Conservation (phyloP, 441 rosid genomes). For the Aleurites moluccanus region DNA sequence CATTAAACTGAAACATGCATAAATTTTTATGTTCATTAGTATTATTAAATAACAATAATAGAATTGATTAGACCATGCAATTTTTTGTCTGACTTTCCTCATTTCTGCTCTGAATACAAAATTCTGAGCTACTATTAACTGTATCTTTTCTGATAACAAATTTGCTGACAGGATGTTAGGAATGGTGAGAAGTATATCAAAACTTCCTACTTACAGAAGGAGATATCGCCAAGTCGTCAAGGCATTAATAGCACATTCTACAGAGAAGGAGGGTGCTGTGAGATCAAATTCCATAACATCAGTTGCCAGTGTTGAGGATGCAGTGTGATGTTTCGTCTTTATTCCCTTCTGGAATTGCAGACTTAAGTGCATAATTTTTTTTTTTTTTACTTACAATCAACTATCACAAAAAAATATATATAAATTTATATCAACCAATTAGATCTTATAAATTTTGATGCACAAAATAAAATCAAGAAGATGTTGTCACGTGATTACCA, state of each 20-base stretch:
- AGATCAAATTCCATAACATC: slow-evolving; percentile 44
- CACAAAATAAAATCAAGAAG: no score
- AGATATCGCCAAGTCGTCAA: slow-evolving; percentile 62
- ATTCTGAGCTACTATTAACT: neutral
- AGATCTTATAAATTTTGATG: no score
- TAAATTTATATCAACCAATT: no score
- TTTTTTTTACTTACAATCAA: no score
- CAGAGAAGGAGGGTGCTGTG: slow-evolving; percentile 38
- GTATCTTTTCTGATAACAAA: neutral
- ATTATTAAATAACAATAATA: neutral
- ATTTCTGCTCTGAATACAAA: neutral
- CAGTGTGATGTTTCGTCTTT: slow-evolving; percentile 13
- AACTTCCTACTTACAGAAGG: slow-evolving; percentile 73
- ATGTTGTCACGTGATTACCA: no score
- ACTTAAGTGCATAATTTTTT: no score
- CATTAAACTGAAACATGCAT: neutral
- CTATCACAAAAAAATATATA: no score
- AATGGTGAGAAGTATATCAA: slow-evolving; percentile 58
- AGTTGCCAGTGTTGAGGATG: slow-evolving; percentile 38
- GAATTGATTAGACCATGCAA: neutral
- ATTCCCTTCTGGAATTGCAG: no score
- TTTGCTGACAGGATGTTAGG: slow-evolving; percentile 60
- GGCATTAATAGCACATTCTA: slow-evolving; percentile 42
- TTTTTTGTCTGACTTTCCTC: neutral
- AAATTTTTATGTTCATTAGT: neutral